These are phyloP conservation scores for Drechslerella coelobrocha DNA, from an alignment of 2,329 filamentous ascomycete species.

Conservation along the genomic window DNA sequence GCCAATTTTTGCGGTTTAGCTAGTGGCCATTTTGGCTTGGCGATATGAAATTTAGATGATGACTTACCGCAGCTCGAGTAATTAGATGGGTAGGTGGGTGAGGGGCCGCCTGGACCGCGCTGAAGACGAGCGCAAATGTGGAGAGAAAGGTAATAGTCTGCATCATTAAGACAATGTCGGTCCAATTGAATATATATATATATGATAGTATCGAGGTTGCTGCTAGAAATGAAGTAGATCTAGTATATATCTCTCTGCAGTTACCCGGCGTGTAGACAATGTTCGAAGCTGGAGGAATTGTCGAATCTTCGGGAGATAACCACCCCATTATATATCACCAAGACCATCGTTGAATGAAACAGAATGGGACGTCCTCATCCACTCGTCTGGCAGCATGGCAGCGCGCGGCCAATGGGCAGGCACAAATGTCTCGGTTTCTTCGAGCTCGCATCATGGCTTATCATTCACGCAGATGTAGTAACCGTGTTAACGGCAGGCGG, in stretches of 20 bases:
- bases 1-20: not conserved
- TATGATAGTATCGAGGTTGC: constrained; percentile 3
- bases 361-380: too few relatives aligned
- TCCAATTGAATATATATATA: not conserved
- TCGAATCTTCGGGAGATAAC: too few relatives aligned
- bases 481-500: too few relatives aligned
- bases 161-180: constrained; percentile 16
- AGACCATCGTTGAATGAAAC: too few relatives aligned
- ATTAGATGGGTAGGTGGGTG: constrained; percentile 19
- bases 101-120: constrained; percentile 38
- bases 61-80: constrained; percentile 22
- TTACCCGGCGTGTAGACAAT: too few relatives aligned
- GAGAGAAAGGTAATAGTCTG: constrained; percentile 37
- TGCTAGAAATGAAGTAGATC: not conserved
- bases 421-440: too few relatives aligned
- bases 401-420: not conserved
- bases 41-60: not conserved
- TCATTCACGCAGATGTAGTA: too few relatives aligned
- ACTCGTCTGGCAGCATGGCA: too few relatives aligned
- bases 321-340: too few relatives aligned
- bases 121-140: constrained; percentile 29
- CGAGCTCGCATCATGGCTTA: too few relatives aligned
- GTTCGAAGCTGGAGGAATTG: too few relatives aligned
- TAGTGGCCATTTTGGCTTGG: not conserved
- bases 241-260: too few relatives aligned